Percentiles rank a stretch among this genome's conserved stretches.
phyloP scores from a whole-genome alignment of 2,329 filamentous ascomycete species.

The Sclerotinia glacialis region DNA sequence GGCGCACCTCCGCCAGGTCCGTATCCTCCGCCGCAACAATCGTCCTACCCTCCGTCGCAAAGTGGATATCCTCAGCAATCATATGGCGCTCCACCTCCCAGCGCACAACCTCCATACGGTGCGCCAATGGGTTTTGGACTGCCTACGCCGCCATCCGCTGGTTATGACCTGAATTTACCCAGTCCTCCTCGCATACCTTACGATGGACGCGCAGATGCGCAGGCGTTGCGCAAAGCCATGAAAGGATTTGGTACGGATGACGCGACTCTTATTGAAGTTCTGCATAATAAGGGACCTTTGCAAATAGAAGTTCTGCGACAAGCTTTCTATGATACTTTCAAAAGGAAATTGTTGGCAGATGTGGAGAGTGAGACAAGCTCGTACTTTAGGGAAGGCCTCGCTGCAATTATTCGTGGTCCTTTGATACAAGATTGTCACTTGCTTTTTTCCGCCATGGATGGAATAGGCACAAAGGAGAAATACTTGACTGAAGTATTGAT shows the following conservation, averaged over 20 bases:
- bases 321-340: conserved; percentile 63
- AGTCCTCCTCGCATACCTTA: conserved; percentile 62
- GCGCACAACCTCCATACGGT: conserved; percentile 32
- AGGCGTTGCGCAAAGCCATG: conserved; percentile 76
- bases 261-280: conserved; percentile 65
- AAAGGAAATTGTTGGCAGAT: conserved; percentile 69
- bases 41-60: conserved; percentile 42
- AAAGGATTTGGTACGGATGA: conserved; percentile 93
- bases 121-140: conserved; percentile 35
- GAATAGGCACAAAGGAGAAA: conserved; percentile 80
- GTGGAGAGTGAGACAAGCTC: conserved; percentile 74
- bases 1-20: conserved; percentile 34
- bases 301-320: conserved; percentile 68
- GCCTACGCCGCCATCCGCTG: conserved; percentile 65
- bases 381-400: conserved; percentile 70
- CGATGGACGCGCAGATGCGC: conserved; percentile 67
- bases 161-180: conserved; percentile 59
- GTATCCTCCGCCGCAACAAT: conserved; percentile 44
- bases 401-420: conserved; percentile 75
- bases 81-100: conserved; percentile 35
- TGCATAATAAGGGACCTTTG: conserved; percentile 72
- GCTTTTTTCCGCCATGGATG: conserved; percentile 69
- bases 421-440: conserved; percentile 71
- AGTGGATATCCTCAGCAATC: conserved; percentile 21
- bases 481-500: conserved; percentile 85